Evolutionary conservation across 108 stramenopile genomes (phyloP), one percentile per base, ranked within the genome.

Genomic region (Epithemia pelagica): DNA sequence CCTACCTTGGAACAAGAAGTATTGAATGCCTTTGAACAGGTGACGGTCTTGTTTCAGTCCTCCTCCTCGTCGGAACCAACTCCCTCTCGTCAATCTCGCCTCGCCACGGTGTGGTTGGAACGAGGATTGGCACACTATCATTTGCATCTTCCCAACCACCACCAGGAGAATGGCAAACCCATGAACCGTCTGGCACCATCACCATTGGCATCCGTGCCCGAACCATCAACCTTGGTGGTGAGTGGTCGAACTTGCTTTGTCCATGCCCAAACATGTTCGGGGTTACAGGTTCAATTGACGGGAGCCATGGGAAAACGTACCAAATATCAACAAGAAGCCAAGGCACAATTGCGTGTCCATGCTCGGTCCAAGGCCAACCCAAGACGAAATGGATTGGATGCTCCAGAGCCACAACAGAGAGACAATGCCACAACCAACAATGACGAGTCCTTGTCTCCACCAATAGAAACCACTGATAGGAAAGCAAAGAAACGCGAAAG

Each of bases 291-390:
- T 28, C 70, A 83, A 63, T 77, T 97, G 21, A 95, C 94, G 18
- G 96, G 95, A 23, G 89, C 94, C 0, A 66, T 84, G 52, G 96
- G 96, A 18, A 89, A 87, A 78, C 75, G 95, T 28, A 96, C 95
- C 10, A 98, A 96, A 64, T 92, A 85, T 68, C 95, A 96, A 68
- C 68, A 82, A 68, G 76, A 85, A 27, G 76, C 81, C 25, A 85
- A 82, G 10, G 94, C 95, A 30, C 95, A 96, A 69, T 78, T 92
- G 73, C 66, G 93, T 28, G 85, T 96, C 20, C 66, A 80, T 20
- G 95, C 95, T 0, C 67, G 73, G 24, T 91, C 90, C 30, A n/a
- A n/a, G n/a, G n/a, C 64, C 68, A 0, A n/a, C n/a, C n/a, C n/a
- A n/a, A n/a, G n/a, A n/a, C n/a, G n/a, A n/a, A n/a, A n/a, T n/a